Evolutionary conservation across 371 early-diverging fungal species (phyloP), one percentile per base, ranked within the genome.

Genomic region (Mortierella sp.): DNA sequence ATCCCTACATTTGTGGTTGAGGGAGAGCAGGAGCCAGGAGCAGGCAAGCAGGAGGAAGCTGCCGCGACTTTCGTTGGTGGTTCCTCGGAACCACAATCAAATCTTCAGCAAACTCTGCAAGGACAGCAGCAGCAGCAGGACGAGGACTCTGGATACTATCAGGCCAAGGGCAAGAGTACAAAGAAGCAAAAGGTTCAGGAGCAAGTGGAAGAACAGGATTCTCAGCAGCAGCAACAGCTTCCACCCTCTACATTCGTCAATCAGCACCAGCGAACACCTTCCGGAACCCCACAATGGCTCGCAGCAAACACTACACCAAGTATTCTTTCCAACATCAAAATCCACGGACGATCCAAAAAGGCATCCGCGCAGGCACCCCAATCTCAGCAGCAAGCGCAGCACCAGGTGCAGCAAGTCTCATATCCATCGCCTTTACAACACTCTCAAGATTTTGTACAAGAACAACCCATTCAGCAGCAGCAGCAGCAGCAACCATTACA

Each of bases 371-470:
- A 54, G 24, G 19, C 30, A 41, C 56, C 30, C 1, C 42, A 47
- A 38, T 28, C 23, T 2, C 64, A 57, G 45, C 54, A 65, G 24
- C 58, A 65, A 58, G 9, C 14, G 2, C 54, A 59, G 39, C 60
- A 57, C 3, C 65, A 58, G 41, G 46, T 5, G 12, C 60, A 48
- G 16, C 48, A 23, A 6, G 31, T 43, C 6, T 59, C 52, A 21
- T 42, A 47, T 30, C 52, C 21, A 41, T 14, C 24, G 26, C 64
- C 50, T 16, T 39, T 58, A 42, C 39, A 59, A n/a, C 54, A 49
- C 46, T 18, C 1, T 2, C 58, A 38, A 23, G 21, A 34, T 14
- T 42, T 19, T 28, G 28, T 39, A 19, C 48, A 49, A 13, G 38
- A 63, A 24, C 45, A 57, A 31, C 26, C 34, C 48, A 16, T 48